Base-by-base conservation (phyloP, 305 asterid genomes). In the Salvia sclarea region DNA sequence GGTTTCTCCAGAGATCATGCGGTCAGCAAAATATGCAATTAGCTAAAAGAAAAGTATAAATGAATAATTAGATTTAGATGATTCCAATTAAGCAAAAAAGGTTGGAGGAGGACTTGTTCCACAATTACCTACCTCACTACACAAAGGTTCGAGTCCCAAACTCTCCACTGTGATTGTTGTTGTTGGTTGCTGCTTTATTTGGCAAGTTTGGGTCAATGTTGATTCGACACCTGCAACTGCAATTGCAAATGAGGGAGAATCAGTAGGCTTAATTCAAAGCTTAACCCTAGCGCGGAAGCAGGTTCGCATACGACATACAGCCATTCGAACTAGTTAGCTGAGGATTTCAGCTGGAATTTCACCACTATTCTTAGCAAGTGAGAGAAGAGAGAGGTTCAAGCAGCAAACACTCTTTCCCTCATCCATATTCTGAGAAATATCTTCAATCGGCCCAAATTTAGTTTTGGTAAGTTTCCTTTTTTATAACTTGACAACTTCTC, bases 241-340 rank as follows among this genome's bases (percentile, higher is more conserved):
- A 60, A n/a, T 41, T 66, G 37, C 17, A 28, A 53, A 50, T 66
- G 70, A 70, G 73, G 58, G 33, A 17, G 48, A 56, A 76, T 56
- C 52, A 16, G 61, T 40, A 41, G 4, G 68, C 64, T 58, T 38
- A 28, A 53, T 69, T 47, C 17, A 44, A 72, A 66, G 54, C 88
- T 69, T 92, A 93, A 91, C 53, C 96, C 97, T 93, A 69, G 76
- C 98, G 64, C 96, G 92, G 81, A 82, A 83, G 79, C 97, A 93
- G 41, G 72, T 87, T 96, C 97, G 91, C 49, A 55, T 90, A 81
- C 7, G 69, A 80, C 71, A 75, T 49, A 66, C 58, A n/a, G n/a
- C n/a, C n/a, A n/a, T n/a, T n/a, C n/a, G n/a, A n/a, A n/a, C n/a
- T n/a, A n/a, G n/a, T n/a, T n/a, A n/a, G n/a, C n/a, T n/a, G n/a